Evolutionary conservation across 2,329 filamentous ascomycete species (phyloP), one percentile per base, ranked within the genome.

Genomic region (Botrytis tulipae): DNA sequence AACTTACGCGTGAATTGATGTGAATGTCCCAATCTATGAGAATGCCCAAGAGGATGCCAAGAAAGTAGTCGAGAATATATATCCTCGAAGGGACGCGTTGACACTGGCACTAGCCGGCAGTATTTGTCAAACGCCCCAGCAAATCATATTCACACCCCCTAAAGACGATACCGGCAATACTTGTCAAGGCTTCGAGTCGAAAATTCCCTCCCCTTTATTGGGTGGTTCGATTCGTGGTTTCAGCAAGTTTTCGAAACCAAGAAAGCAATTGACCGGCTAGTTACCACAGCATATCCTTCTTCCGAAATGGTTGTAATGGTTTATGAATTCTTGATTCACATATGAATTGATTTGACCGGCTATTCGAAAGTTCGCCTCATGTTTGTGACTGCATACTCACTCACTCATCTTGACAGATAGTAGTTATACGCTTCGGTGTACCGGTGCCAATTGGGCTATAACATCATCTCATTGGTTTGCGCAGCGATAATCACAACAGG

Each of bases 221-320:
- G 82, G 79, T 77, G 79, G 80, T 82, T 81, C 79, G 78, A 79
- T 80, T 89, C 84, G 86, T 93, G 91, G 90, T 90, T 85, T 87
- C 86, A 90, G 89, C 92, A 91, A 92, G 93, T 93, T 93, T 93
- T 93, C 89, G 89, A 88, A 87, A 87, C 85, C 93, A 92, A 91
- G 87, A 94, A 89, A 94, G 85, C 77, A 84, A 90, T 65, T 78
- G 84, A 82, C 86, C 86, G 82, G 82, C 84, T 90, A 93, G 91
- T 93, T 91, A 93, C 90, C 90, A 87, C 87, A 85, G 85, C 87
- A 86, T 86, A 84, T 85, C 83, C 82, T 82, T 80, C 81, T 82
- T 80, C 66, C 77, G 80, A 80, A 82, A 83, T 92, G 89, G 88
- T 85, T 87, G 86, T 85, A 83, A 87, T 85, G 91, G 90, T 93